Base-by-base conservation (phyloP, 768 basidiomycete genomes). In the Pleurotus eryngii region DNA sequence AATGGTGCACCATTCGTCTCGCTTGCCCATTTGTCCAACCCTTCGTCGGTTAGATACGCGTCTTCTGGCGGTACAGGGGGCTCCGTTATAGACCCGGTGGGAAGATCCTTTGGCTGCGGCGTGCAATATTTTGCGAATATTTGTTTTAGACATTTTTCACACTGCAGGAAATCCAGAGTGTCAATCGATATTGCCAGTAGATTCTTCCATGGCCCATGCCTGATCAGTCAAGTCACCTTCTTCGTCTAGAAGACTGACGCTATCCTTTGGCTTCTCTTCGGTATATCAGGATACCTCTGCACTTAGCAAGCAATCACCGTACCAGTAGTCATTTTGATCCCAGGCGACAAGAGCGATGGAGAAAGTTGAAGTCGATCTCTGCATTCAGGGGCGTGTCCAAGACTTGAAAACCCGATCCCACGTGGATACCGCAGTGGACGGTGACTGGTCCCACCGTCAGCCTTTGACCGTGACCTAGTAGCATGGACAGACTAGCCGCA, bases 1-100 rank as follows among this genome's bases (percentile, higher is more conserved):
- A 92, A 89, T n/a, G 87, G 84, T 39, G 79, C 76, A n/a, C 90
- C 91, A 59, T 93, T 93, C 8, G 91, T 93, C 57, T 90, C 91
- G 22, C 71, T 72, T 11, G 90, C 89, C 86, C 88, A 93, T 43
- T 76, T 75, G 68, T 92, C 90, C 50, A 92, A 70, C 6, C 83
- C 89, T 57, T 82, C 74, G 1, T 77, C 69, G 5, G 81, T 74
- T 15, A 91, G 73, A 67, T 74, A 86, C 45, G 90, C 84, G 61
- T 79, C 74, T 3, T 76, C 71, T n/a, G 76, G 75, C 8, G 86
- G 83, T 6, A 67, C 68, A 15, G 81, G 74, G 53, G 65, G 69
- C 17, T 65, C 67, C 20, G 48, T 56, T 26, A 55, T 56, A 4
- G 57, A 54, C 42, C 57, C 64, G 30, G 37, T 57, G 30, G 59